phyloP scores from a whole-genome alignment of 148 eudicot species.

The Nyssa sinensis region DNA sequence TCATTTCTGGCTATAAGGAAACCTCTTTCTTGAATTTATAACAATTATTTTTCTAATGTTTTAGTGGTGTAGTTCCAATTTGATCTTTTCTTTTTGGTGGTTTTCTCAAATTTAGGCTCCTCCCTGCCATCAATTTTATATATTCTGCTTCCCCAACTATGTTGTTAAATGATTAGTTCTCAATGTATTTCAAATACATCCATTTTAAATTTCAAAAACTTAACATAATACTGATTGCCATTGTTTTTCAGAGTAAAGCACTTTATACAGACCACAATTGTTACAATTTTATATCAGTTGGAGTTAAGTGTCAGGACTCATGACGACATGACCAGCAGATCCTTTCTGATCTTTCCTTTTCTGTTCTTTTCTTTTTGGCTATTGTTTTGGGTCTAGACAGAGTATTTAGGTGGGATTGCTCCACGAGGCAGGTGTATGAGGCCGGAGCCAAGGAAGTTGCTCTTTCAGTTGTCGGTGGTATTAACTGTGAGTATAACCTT shows the following conservation, averaged over 20 bases:
- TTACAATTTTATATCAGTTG: background rate
- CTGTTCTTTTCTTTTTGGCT: constrained; percentile 16
- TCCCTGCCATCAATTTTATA: background rate
- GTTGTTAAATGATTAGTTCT: background rate
- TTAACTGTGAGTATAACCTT: constrained; percentile 69
- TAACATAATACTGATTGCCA: background rate
- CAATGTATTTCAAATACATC: background rate
- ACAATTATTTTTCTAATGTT: background rate
- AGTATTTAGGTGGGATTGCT: constrained; percentile 68
- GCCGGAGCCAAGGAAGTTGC: constrained; percentile 90
- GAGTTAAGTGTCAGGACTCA: background rate
- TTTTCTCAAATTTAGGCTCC: background rate
- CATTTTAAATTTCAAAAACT: background rate
- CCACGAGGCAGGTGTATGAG: constrained; percentile 86
- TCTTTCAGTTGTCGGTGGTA: constrained; percentile 76
- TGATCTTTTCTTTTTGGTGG: too few species aligned
- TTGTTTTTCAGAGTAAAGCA: background rate
- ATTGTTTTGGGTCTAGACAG: constrained; percentile 51
- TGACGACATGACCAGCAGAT: background rate
- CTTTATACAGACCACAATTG: background rate
- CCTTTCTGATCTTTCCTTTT: constrained; percentile 24
- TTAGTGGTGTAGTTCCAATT: background rate
- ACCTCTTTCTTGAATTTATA: constrained; percentile 8
- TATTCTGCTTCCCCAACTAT: background rate
- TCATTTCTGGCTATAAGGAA: background rate